phyloP scores from a whole-genome alignment of 2,329 filamentous ascomycete genomes.

The Hirsutella rhossiliensis region DNA sequence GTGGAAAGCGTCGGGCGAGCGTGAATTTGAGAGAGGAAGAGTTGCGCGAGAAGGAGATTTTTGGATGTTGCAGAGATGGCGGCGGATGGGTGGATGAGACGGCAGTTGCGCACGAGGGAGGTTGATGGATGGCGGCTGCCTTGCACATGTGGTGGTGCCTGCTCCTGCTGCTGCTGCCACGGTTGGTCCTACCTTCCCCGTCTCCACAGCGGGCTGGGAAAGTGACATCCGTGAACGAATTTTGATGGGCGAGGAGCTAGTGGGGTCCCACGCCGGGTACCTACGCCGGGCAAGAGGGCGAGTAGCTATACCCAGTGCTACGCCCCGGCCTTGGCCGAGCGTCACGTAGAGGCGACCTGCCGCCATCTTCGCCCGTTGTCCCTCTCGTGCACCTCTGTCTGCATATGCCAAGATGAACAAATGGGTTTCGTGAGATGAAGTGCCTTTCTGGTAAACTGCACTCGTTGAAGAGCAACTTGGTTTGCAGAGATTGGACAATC shows the following conservation, averaged over 20 bases:
- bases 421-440: no score
- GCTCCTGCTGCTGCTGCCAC: neutral
- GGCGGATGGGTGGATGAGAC: neutral
- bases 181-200: neutral
- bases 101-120: neutral
- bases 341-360: no score
- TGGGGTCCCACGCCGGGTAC: no score
- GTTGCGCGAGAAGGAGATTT: neutral
- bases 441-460: no score
- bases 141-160: neutral
- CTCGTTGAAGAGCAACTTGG: no score
- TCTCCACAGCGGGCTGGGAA: neutral
- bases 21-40: neutral
- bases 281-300: no score
- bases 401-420: no score
- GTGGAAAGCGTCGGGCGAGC: neutral
- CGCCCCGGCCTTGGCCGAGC: no score
- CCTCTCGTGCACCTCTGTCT: no score
- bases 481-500: no score
- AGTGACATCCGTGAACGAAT: neutral
- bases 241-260: neutral
- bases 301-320: no score
- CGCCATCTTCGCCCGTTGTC: no score
- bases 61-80: neutral
- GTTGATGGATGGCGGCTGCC: neutral